phyloP scores from a whole-genome alignment of 177 flowering plant species.

The Tripterygium wilfordii region DNA sequence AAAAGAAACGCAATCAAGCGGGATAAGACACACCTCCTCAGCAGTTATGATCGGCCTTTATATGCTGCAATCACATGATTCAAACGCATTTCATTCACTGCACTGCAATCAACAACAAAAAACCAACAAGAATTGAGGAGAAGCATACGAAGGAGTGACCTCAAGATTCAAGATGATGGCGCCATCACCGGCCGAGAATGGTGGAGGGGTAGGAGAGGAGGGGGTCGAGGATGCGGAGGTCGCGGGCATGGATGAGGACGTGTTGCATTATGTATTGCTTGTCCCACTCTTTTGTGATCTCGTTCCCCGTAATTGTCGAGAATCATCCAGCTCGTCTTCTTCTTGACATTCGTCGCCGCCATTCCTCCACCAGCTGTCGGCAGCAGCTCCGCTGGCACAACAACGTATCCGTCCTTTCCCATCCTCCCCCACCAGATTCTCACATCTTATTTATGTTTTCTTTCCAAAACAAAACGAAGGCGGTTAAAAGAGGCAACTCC shows the following conservation, averaged over 20 bases:
- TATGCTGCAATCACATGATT: conserved; percentile 86
- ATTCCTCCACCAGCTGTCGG: conserved; percentile 27
- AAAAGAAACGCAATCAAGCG: conserved; percentile 5
- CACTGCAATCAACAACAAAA: too few species aligned
- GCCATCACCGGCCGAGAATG: conserved; percentile 77
- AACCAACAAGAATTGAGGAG: neutral
- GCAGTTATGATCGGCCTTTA: conserved; percentile 93
- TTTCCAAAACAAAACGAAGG: too few species aligned
- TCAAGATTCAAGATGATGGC: conserved; percentile 91
- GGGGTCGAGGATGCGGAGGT: conserved; percentile 90
- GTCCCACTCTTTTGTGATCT: conserved; percentile 63
- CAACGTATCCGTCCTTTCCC: conserved; percentile 52
- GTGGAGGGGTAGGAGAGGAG: conserved; percentile 85
- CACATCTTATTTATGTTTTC: too few species aligned
- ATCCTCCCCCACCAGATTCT: too few species aligned
- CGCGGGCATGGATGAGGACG: conserved; percentile 92
- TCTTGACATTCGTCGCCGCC: conserved; percentile 46
- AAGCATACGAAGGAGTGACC: conserved; percentile 35
- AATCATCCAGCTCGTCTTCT: conserved; percentile 73
- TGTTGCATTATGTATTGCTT: conserved; percentile 92
- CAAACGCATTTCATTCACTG: too few species aligned
- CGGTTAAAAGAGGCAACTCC: too few species aligned
- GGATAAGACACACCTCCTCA: conserved; percentile 61
- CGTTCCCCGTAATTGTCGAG: conserved; percentile 56
- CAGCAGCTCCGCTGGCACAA: conserved; percentile 51